Percentiles rank a stretch among this genome's conserved stretches.
Conservation (phyloP, 208 protist genomes). For the Plasmodiophora brassicae region DNA sequence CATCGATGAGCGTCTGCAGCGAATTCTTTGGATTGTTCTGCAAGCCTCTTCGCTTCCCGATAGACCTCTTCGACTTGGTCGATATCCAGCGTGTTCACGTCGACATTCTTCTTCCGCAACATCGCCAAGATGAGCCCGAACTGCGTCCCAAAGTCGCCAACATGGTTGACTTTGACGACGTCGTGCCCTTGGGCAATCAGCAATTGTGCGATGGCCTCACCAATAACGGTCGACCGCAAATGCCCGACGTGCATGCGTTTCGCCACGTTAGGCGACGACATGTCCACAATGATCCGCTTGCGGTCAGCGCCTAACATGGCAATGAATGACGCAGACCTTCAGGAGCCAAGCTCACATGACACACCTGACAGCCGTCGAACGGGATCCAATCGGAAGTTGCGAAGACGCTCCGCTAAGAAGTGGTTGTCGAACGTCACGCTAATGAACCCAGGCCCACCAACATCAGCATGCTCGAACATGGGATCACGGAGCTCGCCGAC, state of each 20-base stretch:
- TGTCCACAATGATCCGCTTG: not conserved
- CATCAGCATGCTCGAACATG: too few species aligned
- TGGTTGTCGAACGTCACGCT: not conserved
- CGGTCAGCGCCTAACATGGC: not conserved
- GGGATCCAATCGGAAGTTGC: not conserved
- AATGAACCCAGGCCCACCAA: not conserved
- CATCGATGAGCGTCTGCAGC: not conserved
- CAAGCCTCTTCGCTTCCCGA: conserved; percentile 80
- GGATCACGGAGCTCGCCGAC: too few species aligned
- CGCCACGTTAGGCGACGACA: conserved; percentile 80
- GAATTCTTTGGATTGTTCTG: conserved; percentile 66
- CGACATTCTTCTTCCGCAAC: not conserved
- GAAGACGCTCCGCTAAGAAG: not conserved
- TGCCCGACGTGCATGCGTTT: conserved; percentile 98
- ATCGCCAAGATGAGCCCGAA: conserved; percentile 93
- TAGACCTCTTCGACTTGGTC: conserved; percentile 86
- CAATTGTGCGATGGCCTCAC: conserved; percentile 82
- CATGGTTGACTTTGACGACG: conserved; percentile 90
- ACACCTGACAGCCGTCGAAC: not conserved
- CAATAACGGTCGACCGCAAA: conserved; percentile 93
- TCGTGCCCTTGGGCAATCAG: conserved; percentile 85
- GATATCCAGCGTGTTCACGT: conserved; percentile 20
- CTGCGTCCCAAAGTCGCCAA: conserved; percentile 96
- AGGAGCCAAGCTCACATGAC: not conserved
- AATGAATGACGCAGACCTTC: not conserved